Conservation (phyloP, 495 filamentous ascomycete genomes). For the Stereocaulon alpinum region DNA sequence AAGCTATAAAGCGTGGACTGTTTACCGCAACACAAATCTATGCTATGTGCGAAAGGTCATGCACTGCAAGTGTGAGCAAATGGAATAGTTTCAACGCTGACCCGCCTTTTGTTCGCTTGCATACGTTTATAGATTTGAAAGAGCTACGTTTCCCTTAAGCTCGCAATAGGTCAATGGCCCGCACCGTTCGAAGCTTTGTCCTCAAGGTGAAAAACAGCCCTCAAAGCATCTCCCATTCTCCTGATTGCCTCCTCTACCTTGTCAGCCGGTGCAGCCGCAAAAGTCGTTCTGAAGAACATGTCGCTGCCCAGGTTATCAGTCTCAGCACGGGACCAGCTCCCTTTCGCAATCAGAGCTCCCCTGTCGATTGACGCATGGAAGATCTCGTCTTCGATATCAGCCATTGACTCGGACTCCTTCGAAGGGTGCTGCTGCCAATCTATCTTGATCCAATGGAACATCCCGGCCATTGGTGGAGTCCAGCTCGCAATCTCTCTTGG, state of each 20-base stretch:
- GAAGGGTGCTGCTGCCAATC: constrained; percentile 64
- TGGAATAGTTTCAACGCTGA: neutral
- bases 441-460: constrained; percentile 92
- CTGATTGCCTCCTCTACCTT: constrained; percentile 70
- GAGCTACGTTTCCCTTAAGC: too few species aligned
- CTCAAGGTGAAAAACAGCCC: constrained; percentile 46
- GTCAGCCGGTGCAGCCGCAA: constrained; percentile 64
- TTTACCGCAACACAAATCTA: neutral
- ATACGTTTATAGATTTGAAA: neutral
- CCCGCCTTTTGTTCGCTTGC: neutral
- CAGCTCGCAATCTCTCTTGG: constrained; percentile 73
- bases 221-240: constrained; percentile 61
- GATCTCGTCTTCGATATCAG: constrained; percentile 74
- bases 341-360: constrained; percentile 65
- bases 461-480: constrained; percentile 77
- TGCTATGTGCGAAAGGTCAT: neutral
- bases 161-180: neutral
- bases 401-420: constrained; percentile 43
- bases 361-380: constrained; percentile 61
- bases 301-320: constrained; percentile 26
- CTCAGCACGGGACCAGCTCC: constrained; percentile 81
- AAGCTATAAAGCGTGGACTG: neutral
- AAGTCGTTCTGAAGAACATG: constrained; percentile 83
- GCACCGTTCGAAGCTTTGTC: neutral
- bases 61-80: neutral